Evolutionary conservation across 2,329 filamentous ascomycete genomes (phyloP).

Genomic region (Phaeomoniella chlamydospora): DNA sequence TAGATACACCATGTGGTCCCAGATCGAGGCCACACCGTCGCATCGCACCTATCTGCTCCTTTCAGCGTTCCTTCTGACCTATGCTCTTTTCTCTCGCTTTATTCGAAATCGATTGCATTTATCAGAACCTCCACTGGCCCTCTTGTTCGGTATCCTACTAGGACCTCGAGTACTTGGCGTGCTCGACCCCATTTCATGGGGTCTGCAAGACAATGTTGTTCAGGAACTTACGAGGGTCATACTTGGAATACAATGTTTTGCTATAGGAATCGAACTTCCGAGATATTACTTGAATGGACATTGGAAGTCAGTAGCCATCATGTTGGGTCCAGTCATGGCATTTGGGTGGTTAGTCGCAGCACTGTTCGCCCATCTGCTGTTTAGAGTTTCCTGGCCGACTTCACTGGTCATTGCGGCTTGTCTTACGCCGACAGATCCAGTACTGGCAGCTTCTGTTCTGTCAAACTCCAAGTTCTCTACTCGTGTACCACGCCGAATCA

Average conservation of each 20-base stretch:
- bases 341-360: constrained; percentile 47
- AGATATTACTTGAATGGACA: constrained; percentile 47
- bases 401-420: constrained; percentile 39
- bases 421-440: constrained; percentile 42
- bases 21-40: constrained; percentile 38
- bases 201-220: constrained; percentile 72
- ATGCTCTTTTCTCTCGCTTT: constrained; percentile 43
- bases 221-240: constrained; percentile 83
- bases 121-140: constrained; percentile 49
- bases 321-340: constrained; percentile 38
- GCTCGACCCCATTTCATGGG: constrained; percentile 63
- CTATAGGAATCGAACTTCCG: constrained; percentile 78
- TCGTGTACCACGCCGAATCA: constrained; percentile 35
- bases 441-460: constrained; percentile 38
- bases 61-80: constrained; percentile 42
- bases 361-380: constrained; percentile 29
- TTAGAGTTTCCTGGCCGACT: constrained; percentile 28
- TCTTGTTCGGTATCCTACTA: constrained; percentile 76
- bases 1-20: constrained; percentile 33
- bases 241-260: constrained; percentile 83
- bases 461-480: constrained; percentile 37
- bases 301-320: constrained; percentile 34
- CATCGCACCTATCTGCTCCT: constrained; percentile 46
- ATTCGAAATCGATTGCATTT: constrained; percentile 47
- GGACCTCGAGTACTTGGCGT: constrained; percentile 72